Base-by-base conservation (phyloP, 768 basidiomycete genomes). In the Psilocybe tampanensis region DNA sequence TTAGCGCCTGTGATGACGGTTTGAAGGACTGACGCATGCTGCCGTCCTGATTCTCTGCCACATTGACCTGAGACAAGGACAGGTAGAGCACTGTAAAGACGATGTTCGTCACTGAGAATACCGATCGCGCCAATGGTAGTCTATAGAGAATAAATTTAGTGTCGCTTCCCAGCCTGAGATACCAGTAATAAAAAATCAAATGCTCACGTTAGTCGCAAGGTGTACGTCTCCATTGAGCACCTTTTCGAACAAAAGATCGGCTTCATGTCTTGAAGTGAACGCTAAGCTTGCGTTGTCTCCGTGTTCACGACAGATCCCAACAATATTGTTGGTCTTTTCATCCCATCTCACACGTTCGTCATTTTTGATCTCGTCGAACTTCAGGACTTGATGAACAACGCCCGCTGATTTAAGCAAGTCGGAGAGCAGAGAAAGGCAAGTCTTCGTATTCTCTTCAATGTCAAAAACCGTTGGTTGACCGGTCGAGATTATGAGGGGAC, bases 61-160 rank as follows among this genome's bases (percentile, higher is more conserved):
- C 69, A 71, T 21, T 67, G 64, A 1, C 69, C 69, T 4, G 71
- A 74, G 9, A 72, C 44, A 0, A 71, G 59, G 3, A 70, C 54
- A 0, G 69, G 60, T 1, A 66, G 60, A 4, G 63, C 68, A 51
- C 63, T 23, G 42, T 72, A 72, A 1, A 70, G 26, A 0, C 63
- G 50, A 19, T 56, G 50, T n/a, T 74, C 58, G 2, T 65, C 54
- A 47, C 59, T 60, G 1, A 74, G 55, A 13, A 70, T 39, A 0
- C 72, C 70, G 0, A 72, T 15, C 0, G 71, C 68, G 3, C 58
- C 65, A 24, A 72, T 56, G 1, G 69, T 68, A 2, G 67, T 67
- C 67, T 72, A 29, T 4, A 29, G 66, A 54, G 59, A 61, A 52
- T 63, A 62, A 53, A 56, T 24, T n/a, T n/a, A n/a, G n/a, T 36